Conservation (phyloP, 306 rosid genomes). For the Cucurbita moschata region DNA sequence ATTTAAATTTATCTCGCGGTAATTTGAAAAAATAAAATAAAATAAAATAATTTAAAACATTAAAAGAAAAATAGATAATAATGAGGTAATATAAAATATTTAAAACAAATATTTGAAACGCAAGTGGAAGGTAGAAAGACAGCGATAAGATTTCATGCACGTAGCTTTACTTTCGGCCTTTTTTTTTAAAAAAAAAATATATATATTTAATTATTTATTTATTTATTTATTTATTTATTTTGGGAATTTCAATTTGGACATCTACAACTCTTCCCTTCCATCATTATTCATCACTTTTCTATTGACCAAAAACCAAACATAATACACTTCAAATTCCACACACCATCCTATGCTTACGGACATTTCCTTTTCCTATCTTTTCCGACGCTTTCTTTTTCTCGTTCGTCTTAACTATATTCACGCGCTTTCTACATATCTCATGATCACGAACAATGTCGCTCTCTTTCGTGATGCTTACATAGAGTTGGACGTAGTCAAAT, state of each 20-base stretch:
- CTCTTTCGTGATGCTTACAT: no score
- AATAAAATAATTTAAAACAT: no score
- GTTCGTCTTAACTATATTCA: no score
- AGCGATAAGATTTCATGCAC: background rate
- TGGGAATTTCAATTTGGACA: background rate
- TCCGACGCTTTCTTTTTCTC: background rate
- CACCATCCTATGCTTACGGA: background rate
- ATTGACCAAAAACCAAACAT: background rate
- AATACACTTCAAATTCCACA: background rate
- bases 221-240: background rate
- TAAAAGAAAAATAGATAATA: no score
- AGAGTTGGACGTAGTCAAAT: no score
- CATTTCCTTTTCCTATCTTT: background rate
- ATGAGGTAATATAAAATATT: background rate
- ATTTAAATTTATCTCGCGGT: no score
- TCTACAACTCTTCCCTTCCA: background rate
- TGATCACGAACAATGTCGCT: no score
- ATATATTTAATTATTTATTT: no score
- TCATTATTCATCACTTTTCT: background rate
- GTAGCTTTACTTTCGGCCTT: background rate
- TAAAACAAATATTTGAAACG: background rate
- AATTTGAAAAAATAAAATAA: no score
- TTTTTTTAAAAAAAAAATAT: no score
- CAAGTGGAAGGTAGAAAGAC: background rate
- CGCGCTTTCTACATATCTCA: no score